phyloP scores from a whole-genome alignment of 2,329 filamentous ascomycete genomes.

The Aspergillus tubingensis region DNA sequence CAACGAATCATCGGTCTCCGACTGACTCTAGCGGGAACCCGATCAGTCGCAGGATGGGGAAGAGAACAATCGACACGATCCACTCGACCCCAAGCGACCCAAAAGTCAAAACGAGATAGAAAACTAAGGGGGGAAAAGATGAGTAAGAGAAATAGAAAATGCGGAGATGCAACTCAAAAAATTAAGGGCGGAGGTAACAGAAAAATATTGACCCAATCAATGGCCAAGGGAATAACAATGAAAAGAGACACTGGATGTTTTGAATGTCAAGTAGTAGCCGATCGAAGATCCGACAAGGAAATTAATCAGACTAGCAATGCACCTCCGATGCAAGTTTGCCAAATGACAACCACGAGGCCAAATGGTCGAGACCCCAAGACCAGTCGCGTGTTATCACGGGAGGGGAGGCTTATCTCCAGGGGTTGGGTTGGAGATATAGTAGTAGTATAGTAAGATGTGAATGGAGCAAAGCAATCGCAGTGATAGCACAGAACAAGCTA shows the following conservation, averaged over 20 bases:
- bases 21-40: neutral
- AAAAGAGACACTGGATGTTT: neutral
- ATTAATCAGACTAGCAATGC: neutral
- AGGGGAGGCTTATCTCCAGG: neutral
- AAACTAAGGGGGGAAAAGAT: neutral
- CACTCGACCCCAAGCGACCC: neutral
- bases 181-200: neutral
- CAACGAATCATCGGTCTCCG: neutral
- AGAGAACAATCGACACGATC: neutral
- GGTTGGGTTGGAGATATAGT: neutral
- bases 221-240: neutral
- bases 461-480: neutral
- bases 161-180: conserved; percentile 1
- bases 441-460: neutral
- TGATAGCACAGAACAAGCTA: neutral
- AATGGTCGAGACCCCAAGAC: neutral
- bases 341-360: conserved; percentile 9
- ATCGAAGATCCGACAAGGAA: conserved; percentile 5
- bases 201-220: neutral
- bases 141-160: neutral
- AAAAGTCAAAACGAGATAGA: neutral
- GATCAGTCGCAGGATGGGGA: neutral
- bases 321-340: neutral
- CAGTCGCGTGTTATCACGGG: neutral
- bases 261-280: conserved; percentile 2